These are phyloP conservation scores for Friedmanniomyces endolithicus DNA, from an alignment of 495 filamentous ascomycete species.

Conservation along the genomic window DNA sequence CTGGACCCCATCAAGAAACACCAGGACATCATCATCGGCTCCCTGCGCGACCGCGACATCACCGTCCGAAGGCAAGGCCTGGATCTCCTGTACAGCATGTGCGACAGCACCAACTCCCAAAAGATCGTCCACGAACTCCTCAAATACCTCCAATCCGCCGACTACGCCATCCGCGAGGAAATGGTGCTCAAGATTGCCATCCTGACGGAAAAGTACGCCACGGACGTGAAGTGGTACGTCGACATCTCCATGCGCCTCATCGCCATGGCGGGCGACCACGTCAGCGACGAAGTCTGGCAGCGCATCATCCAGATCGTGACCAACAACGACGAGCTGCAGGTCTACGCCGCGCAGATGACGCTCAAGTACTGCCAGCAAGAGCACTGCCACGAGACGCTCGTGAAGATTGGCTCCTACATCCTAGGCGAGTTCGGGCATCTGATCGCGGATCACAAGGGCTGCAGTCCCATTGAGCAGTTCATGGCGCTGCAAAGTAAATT, in stretches of 20 bases:
- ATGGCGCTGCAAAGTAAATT: slow-evolving; percentile 86
- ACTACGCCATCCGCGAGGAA: slow-evolving; percentile 82
- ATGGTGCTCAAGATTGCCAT: slow-evolving; percentile 99
- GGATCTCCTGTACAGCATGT: slow-evolving; percentile 99
- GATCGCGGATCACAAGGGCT: slow-evolving; percentile 85
- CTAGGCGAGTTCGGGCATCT: slow-evolving; percentile 95
- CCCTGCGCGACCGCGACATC: slow-evolving; percentile 90
- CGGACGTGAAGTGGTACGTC: slow-evolving; percentile 98
- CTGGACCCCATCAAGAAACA: slow-evolving; percentile 97
- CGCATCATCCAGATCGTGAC: slow-evolving; percentile 98
- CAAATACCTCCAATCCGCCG: slow-evolving; percentile 87
- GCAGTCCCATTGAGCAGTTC: slow-evolving; percentile 96
- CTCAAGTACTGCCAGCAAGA: slow-evolving; percentile 81
- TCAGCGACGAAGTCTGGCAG: slow-evolving; percentile 99
- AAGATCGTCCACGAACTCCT: slow-evolving; percentile 89
- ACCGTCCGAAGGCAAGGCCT: slow-evolving; percentile 91
- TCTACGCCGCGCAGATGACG: slow-evolving; percentile 88
- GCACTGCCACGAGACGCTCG: slow-evolving; percentile 87
- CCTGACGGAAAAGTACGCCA: slow-evolving; percentile 95
- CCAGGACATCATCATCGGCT: slow-evolving; percentile 87
- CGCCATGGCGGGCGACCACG: slow-evolving; percentile 93
- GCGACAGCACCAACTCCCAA: slow-evolving; percentile 80
- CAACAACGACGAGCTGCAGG: slow-evolving; percentile 96
- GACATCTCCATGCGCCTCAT: slow-evolving; percentile 92
- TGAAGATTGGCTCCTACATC: slow-evolving; percentile 94